Base-by-base conservation (phyloP, 805 yeast species). In the Starmerella cellae region DNA sequence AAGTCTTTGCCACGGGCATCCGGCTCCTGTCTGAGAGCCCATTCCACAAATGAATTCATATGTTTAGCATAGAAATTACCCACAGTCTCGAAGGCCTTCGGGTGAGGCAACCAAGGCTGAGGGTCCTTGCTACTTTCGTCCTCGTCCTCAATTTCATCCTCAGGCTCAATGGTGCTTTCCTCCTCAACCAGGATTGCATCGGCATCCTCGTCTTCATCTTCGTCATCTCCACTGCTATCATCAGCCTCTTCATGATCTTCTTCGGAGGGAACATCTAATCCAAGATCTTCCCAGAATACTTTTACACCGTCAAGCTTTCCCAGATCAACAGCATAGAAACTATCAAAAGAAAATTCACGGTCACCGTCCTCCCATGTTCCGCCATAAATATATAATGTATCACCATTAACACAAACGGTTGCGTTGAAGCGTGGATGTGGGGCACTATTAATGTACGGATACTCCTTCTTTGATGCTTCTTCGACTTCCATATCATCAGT, bases 51-150 rank as follows among this genome's bases (percentile, higher is more conserved):
- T 22, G 75, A 74, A 4, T 88, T 78, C 44, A 94, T 93, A 1
- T 94, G 76, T 56, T 95, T 78, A 19, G 79, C 65, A 60, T 91
- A 88, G 64, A 88, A 88, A 2, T 74, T 77, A 52, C 95, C 75
- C 46, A 88, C 66, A 2, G 74, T 64, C 64, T 88, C 97, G 55
- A 88, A 91, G 5, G 95, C 79, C 56, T 87, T 85, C 28, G 98
- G 98, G 59, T 87, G 96, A 37, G 97, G 96, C 42, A 88, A 69
- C 94, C 95, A 88, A 16, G 98, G 95, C 59, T 94, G 74, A 35
- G 79, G 81, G 61, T 88, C 98, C 16, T 94, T 94, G 47, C 73
- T 79, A 3, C 68, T 75, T 24, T 68, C 79, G 36, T 68, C 78
- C 2, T 59, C 73, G 13, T 69, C 82, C 33, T 70, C 80, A 34